Evolutionary conservation across 345 rosid species (phyloP).

Genomic region (Eucalyptus coolabah): DNA sequence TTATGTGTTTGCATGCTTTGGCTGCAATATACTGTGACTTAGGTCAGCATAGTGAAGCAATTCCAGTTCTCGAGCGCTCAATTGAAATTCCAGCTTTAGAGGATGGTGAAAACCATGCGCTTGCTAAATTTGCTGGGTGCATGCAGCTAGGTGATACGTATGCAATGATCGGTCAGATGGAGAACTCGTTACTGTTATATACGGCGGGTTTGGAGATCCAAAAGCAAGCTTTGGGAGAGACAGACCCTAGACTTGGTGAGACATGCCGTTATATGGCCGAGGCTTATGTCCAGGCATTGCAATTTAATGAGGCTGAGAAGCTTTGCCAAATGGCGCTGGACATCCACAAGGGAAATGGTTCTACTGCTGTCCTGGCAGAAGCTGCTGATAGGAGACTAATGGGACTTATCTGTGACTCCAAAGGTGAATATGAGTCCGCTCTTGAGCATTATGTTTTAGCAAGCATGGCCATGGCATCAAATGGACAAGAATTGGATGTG

Average conservation of each 20-base stretch:
- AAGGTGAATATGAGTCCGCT: conserved; percentile 72
- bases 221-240: conserved; percentile 70
- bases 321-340: conserved; percentile 66
- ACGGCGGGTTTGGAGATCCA: conserved; percentile 81
- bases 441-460: conserved; percentile 83
- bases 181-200: conserved; percentile 64
- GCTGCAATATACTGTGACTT: conserved; percentile 61
- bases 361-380: conserved; percentile 54
- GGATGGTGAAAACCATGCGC: conserved; percentile 59
- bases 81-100: conserved; percentile 57
- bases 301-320: conserved; percentile 70
- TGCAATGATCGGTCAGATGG: conserved; percentile 69
- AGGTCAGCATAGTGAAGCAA: conserved; percentile 54
- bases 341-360: conserved; percentile 49
- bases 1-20: conserved; percentile 70
- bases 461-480: conserved; percentile 73
- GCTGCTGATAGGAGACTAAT: conserved; percentile 77
- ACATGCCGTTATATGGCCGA: conserved; percentile 78
- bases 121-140: conserved; percentile 86
- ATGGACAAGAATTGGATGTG: conserved; percentile 53
- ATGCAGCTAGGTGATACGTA: conserved; percentile 91
- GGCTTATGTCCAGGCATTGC: conserved; percentile 83
- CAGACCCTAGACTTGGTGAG: conserved; percentile 64
- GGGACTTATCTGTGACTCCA: conserved; percentile 78
- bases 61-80: conserved; percentile 73